Evolutionary conservation across 1,284 basidiomycete genomes (phyloP), one percentile per base, ranked within the genome.

Genomic region (Waitea zeae): DNA sequence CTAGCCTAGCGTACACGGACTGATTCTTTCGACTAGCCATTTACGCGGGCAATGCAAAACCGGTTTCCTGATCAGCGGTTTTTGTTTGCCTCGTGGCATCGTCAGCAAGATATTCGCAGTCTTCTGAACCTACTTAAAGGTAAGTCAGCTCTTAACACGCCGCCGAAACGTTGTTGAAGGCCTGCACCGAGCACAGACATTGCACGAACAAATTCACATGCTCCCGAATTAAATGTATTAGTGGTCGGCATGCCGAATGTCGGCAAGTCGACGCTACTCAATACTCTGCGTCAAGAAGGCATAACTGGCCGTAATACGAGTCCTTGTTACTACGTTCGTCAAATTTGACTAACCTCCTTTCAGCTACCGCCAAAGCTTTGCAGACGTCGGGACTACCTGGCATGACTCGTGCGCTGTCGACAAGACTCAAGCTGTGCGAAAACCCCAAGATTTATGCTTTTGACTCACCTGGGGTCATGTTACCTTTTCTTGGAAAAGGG

Each of bases 161-260:
- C n/a, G n/a, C n/a, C n/a, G n/a, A n/a, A n/a, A n/a, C n/a, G n/a
- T n/a, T n/a, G n/a, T n/a, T n/a, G n/a, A n/a, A n/a, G n/a, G n/a
- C n/a, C n/a, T n/a, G n/a, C 19, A 6, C 20, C 33, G 31, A 27
- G 26, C 34, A 14, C 44, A 86, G 82, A 69, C 41, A 67, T 84
- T 44, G 81, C 81, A 22, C 71, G 70, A 44, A 58, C 62, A 29
- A 65, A 77, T 48, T 67, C 69, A 35, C 67, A 77, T 40, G 59
- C 71, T 31, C 69, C 73, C 38, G 80, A 86, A 49, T 58, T 86
- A 42, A 88, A 89, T 48, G 74, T 96, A 5, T 65, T 95, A 4
- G 86, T 95, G 17, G 76, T 92, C 35, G 93, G 93, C 17, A 98
- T 98, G 93, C 93, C 93, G 3, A 98, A 98, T 51, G 90, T 97